Conservation (phyloP, 768 basidiomycete species). For the Albatrellus ellisii region DNA sequence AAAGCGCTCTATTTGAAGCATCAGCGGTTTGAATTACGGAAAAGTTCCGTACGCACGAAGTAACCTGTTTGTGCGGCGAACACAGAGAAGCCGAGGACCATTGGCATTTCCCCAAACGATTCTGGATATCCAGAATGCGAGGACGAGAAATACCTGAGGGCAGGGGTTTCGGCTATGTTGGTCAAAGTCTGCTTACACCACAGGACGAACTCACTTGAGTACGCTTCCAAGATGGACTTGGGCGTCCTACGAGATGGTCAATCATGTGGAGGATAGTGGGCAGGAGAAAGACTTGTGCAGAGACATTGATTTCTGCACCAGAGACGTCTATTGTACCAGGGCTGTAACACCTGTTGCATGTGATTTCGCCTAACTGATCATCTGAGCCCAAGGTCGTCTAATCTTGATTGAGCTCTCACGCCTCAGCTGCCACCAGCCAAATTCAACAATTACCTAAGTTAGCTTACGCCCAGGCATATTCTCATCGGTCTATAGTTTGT, state of each 20-base stretch:
- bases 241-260: slow-evolving; percentile 83
- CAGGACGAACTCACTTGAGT: slow-evolving; percentile 40
- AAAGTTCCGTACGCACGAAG: slow-evolving; percentile 35
- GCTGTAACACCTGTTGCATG: too few species aligned
- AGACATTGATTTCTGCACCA: too few species aligned
- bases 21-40: background rate
- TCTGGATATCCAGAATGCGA: slow-evolving; percentile 85
- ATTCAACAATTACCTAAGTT: too few species aligned
- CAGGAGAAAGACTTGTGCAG: slow-evolving; percentile 2
- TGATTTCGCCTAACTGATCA: background rate
- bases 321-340: too few species aligned
- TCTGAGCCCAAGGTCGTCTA: background rate
- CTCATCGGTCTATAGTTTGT: too few species aligned
- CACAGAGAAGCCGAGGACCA: slow-evolving; percentile 56
- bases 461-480: too few species aligned
- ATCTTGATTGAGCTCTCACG: background rate
- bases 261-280: slow-evolving; percentile 58
- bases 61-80: slow-evolving; percentile 41
- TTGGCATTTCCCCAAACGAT: slow-evolving; percentile 50
- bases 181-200: background rate
- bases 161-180: background rate
- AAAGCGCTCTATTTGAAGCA: slow-evolving; percentile 41
- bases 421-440: too few species aligned
- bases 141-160: slow-evolving; percentile 72
- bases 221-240: slow-evolving; percentile 83